These are phyloP conservation scores for Solanum neorickii DNA, from an alignment of 257 asterid genomes.

Conservation along the genomic window DNA sequence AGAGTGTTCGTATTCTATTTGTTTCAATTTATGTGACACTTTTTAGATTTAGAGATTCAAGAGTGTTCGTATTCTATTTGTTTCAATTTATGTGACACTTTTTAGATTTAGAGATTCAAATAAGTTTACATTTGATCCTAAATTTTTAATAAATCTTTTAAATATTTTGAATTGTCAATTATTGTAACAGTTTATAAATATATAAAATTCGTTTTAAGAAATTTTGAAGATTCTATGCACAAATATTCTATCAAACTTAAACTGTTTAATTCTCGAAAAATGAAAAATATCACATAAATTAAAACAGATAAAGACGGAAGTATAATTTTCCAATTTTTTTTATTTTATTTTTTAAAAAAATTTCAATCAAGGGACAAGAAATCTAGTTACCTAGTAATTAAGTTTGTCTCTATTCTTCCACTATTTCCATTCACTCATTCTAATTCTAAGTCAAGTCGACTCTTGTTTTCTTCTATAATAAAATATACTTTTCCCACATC, in stretches of 20 bases:
- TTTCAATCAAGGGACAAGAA: not conserved
- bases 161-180: no score
- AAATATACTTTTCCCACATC: not conserved
- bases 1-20: not conserved
- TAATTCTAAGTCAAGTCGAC: not conserved
- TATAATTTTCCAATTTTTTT: no score
- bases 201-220: not conserved
- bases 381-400: not conserved
- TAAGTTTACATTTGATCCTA: not conserved
- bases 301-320: no score
- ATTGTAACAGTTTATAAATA: no score
- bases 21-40: not conserved
- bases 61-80: not conserved
- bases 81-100: not conserved
- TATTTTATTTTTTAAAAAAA: no score
- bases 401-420: not conserved
- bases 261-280: no score
- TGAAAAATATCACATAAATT: no score
- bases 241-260: no score
- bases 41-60: no score
- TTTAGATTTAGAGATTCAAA: no score
- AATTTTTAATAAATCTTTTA: no score
- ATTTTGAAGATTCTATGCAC: no score
- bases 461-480: not conserved
- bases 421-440: not conserved